These are phyloP conservation scores for Chalciporus sphaerocephalus DNA, from an alignment of 768 basidiomycete species.

Conservation along the genomic window DNA sequence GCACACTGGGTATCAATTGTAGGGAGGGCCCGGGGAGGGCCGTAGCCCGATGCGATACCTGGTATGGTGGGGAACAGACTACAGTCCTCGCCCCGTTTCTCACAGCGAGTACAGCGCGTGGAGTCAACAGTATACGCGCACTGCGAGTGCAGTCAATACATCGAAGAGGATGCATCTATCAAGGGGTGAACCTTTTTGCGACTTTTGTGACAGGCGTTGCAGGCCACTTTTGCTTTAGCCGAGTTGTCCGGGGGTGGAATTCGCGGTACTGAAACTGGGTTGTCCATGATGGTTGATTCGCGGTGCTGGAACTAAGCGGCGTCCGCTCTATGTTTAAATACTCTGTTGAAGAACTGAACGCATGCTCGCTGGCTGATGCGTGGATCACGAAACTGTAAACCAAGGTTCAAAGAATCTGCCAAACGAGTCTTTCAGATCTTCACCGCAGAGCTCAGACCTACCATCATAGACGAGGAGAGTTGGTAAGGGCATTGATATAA, in stretches of 20 bases:
- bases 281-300: constrained; percentile 17
- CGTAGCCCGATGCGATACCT: neutral
- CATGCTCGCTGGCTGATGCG: constrained; percentile 3
- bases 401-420: constrained; percentile 10
- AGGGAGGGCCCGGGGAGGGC: neutral
- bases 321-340: constrained; percentile 19
- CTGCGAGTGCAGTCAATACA: constrained; percentile 8
- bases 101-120: constrained; percentile 16
- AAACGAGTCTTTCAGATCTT: constrained; percentile 16
- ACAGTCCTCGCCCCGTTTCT: constrained; percentile 5
- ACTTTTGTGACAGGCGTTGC: constrained; percentile 20
- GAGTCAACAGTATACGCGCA: constrained; percentile 17
- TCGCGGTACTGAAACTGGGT: constrained; percentile 1
- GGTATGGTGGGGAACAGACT: constrained; percentile 13
- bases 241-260: too few relatives aligned
- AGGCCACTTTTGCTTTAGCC: constrained; percentile 21
- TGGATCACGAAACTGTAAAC: constrained; percentile 9
- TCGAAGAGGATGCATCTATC: neutral
- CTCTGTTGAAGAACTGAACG: constrained; percentile 2
- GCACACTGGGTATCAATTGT: neutral
- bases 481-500: neutral
- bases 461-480: neutral
- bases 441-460: constrained; percentile 4
- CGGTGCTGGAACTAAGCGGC: neutral
- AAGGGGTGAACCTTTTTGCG: constrained; percentile 22